Conservation (phyloP, 2,329 filamentous ascomycete species). For the Trichoderma harzianum region DNA sequence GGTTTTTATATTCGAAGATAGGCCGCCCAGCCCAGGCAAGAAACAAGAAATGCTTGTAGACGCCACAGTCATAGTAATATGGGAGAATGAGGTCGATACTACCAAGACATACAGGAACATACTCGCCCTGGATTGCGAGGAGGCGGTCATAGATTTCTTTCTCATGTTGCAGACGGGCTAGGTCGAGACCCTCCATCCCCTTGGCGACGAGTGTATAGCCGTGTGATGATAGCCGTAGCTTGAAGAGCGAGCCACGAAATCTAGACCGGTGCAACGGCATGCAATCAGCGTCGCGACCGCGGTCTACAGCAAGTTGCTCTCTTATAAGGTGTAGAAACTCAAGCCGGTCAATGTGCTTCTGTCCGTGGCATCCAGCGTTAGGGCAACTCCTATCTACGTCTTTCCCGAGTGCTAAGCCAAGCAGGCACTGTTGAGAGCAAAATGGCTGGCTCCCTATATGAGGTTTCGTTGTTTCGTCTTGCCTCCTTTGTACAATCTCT, state of each 20-base stretch:
- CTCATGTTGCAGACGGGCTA: slow-evolving; percentile 28
- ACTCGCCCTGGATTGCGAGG: slow-evolving; percentile 29
- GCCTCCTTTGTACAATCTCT: neutral
- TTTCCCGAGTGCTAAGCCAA: slow-evolving; percentile 23
- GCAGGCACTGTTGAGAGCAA: slow-evolving; percentile 29
- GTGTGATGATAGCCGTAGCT: slow-evolving; percentile 33
- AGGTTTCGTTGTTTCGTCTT: neutral
- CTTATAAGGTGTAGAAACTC: neutral
- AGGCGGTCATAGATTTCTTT: slow-evolving; percentile 32
- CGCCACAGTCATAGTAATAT: slow-evolving; percentile 32
- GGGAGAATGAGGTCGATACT: slow-evolving; percentile 28
- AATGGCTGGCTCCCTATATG: slow-evolving; percentile 24
- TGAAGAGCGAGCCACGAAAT: slow-evolving; percentile 35
- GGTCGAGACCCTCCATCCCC: slow-evolving; percentile 30
- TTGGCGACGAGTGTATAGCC: slow-evolving; percentile 33
- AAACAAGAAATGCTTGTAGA: slow-evolving; percentile 33
- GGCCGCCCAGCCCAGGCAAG: slow-evolving; percentile 28
- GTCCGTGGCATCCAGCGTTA: neutral
- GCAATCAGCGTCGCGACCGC: neutral
- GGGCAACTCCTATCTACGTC: slow-evolving; percentile 24
- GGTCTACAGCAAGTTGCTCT: neutral
- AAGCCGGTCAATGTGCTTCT: neutral
- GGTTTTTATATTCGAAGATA: neutral
- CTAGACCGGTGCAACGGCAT: slow-evolving; percentile 31
- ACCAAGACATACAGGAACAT: slow-evolving; percentile 36